A percentile compares a stretch with the other conserved stretches of the same genome.
Evolutionary conservation across 1,284 basidiomycete species (phyloP).

Genomic region (Rhodotorula glutinis): DNA sequence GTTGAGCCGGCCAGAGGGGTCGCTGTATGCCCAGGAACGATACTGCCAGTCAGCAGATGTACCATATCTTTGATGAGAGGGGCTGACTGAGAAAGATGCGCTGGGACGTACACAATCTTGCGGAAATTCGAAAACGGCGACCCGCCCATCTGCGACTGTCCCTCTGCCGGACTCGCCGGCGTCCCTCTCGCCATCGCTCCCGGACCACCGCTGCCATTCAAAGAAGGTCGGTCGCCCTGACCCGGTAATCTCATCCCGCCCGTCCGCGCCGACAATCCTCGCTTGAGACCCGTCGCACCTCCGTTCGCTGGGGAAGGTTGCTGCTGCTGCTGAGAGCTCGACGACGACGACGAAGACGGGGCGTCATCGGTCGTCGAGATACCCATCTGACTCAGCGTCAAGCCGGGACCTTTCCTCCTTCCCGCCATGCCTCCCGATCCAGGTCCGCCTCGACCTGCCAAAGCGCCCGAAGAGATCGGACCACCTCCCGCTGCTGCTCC

Average conservation of each 20-base stretch:
- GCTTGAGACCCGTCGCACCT: neutral
- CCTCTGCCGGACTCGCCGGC: slow-evolving; percentile 3
- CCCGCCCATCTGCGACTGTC: slow-evolving; percentile 45
- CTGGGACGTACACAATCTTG: slow-evolving; percentile 76
- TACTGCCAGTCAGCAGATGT: neutral
- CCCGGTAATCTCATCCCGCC: slow-evolving; percentile 5
- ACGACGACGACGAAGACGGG: neutral
- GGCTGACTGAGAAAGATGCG: neutral
- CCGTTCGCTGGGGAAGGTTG: neutral
- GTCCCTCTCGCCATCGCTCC: neutral
- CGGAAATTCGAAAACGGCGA: slow-evolving; percentile 90
- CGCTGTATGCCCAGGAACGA: slow-evolving; percentile 47
- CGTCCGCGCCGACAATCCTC: slow-evolving; percentile 1
- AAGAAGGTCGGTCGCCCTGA: neutral
- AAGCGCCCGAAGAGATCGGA: slow-evolving; percentile 15
- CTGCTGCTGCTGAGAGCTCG: neutral
- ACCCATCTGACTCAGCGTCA: slow-evolving; percentile 48
- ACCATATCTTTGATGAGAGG: too few species aligned
- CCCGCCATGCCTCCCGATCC: slow-evolving; percentile 42
- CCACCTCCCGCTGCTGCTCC: slow-evolving; percentile 35
- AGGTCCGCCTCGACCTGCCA: too few species aligned
- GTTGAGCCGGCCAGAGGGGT: slow-evolving; percentile 89
- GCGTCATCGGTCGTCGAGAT: slow-evolving; percentile 24
- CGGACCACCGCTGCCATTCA: too few species aligned
- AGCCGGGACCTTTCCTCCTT: slow-evolving; percentile 45